These are phyloP conservation scores for Hymenoscyphus infarciens DNA, from an alignment of 2,329 filamentous ascomycete species.

Conservation along the genomic window DNA sequence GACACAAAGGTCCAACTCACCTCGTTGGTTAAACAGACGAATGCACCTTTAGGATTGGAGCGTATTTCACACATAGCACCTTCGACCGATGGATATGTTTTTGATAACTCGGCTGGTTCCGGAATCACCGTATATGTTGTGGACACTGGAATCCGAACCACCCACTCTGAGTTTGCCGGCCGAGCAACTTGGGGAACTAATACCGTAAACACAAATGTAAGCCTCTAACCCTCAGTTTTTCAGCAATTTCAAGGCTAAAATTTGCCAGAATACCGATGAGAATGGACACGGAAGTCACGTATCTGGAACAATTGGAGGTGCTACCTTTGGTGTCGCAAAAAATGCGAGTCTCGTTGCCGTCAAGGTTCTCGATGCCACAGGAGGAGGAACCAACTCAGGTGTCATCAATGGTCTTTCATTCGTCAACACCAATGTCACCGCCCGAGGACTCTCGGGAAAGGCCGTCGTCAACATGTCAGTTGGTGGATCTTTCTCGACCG, in stretches of 20 bases:
- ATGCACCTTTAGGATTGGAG: constrained; percentile 42
- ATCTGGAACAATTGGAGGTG: constrained; percentile 39
- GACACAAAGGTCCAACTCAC: constrained; percentile 46
- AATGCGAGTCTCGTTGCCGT: constrained; percentile 37
- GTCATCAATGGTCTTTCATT: constrained; percentile 54
- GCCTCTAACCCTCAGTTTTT: neutral
- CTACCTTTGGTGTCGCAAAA: constrained; percentile 41
- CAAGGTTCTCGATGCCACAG: constrained; percentile 37
- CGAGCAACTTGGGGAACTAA: constrained; percentile 37
- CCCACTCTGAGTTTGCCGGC: constrained; percentile 37
- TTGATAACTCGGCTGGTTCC: constrained; percentile 33
- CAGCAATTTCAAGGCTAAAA: neutral
- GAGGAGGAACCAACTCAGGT: constrained; percentile 45
- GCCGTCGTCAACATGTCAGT: constrained; percentile 43
- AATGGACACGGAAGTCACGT: constrained; percentile 43
- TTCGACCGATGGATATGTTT: constrained; percentile 30
- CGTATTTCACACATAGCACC: constrained; percentile 32
- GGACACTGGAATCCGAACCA: constrained; percentile 37
- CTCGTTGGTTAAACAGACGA: constrained; percentile 47
- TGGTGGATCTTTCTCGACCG: constrained; percentile 7
- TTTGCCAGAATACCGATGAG: constrained; percentile 34
- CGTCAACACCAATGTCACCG: constrained; percentile 25
- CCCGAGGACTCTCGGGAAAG: constrained; percentile 25
- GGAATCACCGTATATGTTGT: constrained; percentile 38
- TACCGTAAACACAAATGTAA: constrained; percentile 25